phyloP scores from a whole-genome alignment of 1,284 basidiomycete species.

The Amylostereum chailletii region DNA sequence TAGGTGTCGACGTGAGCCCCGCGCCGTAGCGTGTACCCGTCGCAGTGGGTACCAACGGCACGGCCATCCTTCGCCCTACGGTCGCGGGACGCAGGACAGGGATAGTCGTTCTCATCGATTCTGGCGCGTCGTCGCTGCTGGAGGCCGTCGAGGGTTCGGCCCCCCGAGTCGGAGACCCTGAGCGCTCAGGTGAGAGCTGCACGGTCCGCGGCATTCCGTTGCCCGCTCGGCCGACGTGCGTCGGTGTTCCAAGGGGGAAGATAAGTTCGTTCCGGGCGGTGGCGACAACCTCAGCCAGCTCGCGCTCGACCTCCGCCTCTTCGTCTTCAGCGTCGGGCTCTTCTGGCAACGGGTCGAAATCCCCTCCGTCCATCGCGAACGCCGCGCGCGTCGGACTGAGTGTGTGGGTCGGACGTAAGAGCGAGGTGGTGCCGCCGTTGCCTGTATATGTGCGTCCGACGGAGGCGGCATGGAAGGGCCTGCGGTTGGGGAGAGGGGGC shows the following conservation, averaged over 20 bases:
- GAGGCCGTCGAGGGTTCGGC: not conserved
- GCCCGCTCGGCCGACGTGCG: conserved; percentile 27
- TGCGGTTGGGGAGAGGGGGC: conserved; percentile 11
- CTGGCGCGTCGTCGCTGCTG: conserved; percentile 2
- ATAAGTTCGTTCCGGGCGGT: not conserved
- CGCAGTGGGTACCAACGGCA: conserved; percentile 27
- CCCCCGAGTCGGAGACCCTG: conserved; percentile 3
- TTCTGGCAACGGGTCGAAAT: conserved; percentile 5
- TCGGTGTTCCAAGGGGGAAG: conserved; percentile 18
- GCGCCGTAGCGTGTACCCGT: conserved; percentile 46
- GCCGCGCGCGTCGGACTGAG: conserved; percentile 21
- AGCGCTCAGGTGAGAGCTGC: conserved; percentile 21
- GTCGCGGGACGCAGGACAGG: not conserved
- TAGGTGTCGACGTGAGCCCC: conserved; percentile 21
- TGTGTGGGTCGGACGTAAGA: conserved; percentile 23
- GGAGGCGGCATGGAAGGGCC: conserved; percentile 12
- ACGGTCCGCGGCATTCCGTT: conserved; percentile 29
- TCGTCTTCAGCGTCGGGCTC: conserved; percentile 8
- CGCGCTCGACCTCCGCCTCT: not conserved
- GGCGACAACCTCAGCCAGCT: not conserved
- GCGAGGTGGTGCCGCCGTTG: conserved; percentile 13
- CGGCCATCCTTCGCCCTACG: conserved; percentile 6
- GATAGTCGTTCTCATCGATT: not conserved
- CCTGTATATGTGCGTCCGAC: too few species aligned
- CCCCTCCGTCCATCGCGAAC: conserved; percentile 6